Percentiles rank a stretch among this genome's conserved stretches.
phyloP scores from a whole-genome alignment of 2,329 filamentous ascomycete species.

The Aspergillus ruber region DNA sequence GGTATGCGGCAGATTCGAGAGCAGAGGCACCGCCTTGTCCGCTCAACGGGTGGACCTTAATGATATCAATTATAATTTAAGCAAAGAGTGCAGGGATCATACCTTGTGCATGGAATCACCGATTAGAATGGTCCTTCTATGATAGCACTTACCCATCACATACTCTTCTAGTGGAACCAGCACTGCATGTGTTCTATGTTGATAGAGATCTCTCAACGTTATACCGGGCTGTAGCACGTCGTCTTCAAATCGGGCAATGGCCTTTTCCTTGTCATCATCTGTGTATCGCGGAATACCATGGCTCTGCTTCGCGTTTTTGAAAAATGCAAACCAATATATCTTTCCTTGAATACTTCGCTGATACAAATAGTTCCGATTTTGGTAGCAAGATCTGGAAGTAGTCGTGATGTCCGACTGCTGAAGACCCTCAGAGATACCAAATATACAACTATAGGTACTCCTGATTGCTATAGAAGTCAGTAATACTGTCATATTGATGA shows the following conservation, averaged over 20 bases:
- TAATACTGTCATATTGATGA: neutral
- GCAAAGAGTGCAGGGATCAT: neutral
- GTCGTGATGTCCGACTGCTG: conserved; percentile 1
- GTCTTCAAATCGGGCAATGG: conserved; percentile 20
- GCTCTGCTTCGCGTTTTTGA: conserved; percentile 19
- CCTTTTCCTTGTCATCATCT: conserved; percentile 23
- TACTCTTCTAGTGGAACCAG: conserved; percentile 31
- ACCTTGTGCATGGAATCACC: conserved; percentile 42
- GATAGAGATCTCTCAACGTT: conserved; percentile 31
- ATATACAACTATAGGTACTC: conserved; percentile 15
- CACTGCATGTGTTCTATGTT: conserved; percentile 12
- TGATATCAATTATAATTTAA: neutral
- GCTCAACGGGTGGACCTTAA: conserved; percentile 10
- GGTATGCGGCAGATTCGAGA: conserved; percentile 10
- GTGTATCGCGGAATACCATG: conserved; percentile 24
- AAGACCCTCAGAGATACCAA: conserved; percentile 13
- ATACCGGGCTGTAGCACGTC: conserved; percentile 20
- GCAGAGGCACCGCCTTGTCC: conserved; percentile 15
- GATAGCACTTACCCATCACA: conserved; percentile 36
- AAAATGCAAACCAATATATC: conserved; percentile 13
- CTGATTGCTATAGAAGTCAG: conserved; percentile 8
- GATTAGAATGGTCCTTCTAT: conserved; percentile 32
- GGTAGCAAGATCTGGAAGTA: conserved; percentile 5
- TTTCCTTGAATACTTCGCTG: conserved; percentile 4
- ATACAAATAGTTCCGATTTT: conserved; percentile 12